These are phyloP conservation scores for Alternaria tenuissima DNA, from an alignment of 2,329 filamentous ascomycete species.

Conservation along the genomic window DNA sequence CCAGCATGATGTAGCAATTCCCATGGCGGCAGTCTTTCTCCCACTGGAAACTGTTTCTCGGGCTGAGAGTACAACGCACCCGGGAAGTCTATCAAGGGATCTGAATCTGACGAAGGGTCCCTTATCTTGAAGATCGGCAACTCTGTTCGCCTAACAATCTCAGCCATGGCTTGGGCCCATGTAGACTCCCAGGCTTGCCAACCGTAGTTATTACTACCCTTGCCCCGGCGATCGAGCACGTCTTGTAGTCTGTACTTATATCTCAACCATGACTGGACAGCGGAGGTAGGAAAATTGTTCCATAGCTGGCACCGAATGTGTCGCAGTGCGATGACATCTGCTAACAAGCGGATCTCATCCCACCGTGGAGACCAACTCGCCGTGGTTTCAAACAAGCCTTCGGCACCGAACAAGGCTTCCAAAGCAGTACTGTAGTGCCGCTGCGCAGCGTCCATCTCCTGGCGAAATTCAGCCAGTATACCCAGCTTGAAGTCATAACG, in stretches of 20 bases:
- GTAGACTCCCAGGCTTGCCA: constrained; percentile 94
- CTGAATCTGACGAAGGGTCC: constrained; percentile 27
- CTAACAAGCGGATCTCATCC: constrained; percentile 89
- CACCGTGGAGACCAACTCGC: constrained; percentile 90
- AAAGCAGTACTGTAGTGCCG: constrained; percentile 89
- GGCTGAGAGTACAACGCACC: constrained; percentile 56
- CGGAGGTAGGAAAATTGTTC: constrained; percentile 78
- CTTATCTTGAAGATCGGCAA: constrained; percentile 55
- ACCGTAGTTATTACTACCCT: constrained; percentile 86
- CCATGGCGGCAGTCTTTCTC: constrained; percentile 64
- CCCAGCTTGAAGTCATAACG: constrained; percentile 95
- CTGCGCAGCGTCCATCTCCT: constrained; percentile 88
- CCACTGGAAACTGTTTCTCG: constrained; percentile 60
- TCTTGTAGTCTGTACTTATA: constrained; percentile 79
- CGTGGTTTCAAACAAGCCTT: constrained; percentile 83
- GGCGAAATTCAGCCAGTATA: constrained; percentile 88
- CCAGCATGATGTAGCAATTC: constrained; percentile 68
- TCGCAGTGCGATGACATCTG: constrained; percentile 82
- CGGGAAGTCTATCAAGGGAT: constrained; percentile 39
- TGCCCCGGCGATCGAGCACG: constrained; percentile 82
- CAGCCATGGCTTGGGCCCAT: constrained; percentile 69
- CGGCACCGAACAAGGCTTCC: constrained; percentile 79
- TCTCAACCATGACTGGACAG: constrained; percentile 79
- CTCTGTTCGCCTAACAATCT: constrained; percentile 64
- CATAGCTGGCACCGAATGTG: constrained; percentile 84